Conservation (phyloP, 306 rosid genomes). For the Prunus dulcis region DNA sequence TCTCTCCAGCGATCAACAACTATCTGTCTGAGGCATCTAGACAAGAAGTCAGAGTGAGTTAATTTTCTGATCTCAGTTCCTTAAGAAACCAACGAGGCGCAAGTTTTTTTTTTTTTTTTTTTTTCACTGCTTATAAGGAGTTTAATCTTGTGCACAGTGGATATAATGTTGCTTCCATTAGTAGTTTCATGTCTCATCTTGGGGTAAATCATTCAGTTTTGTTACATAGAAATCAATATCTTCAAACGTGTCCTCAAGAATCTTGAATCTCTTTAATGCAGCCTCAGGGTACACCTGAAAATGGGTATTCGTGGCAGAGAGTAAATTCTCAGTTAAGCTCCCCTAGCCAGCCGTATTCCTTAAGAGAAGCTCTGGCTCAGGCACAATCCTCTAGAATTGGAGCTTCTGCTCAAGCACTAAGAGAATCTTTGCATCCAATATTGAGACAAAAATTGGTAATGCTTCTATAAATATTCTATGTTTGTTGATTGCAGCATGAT, state of each 20-base stretch:
- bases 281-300: slow-evolving; percentile 99
- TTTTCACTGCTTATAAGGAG: background rate
- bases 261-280: slow-evolving; percentile 42
- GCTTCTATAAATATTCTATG: background rate
- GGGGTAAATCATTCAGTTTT: slow-evolving; percentile 1
- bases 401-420: slow-evolving; percentile 95
- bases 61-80: slow-evolving; percentile 15
- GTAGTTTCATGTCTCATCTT: background rate
- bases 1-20: slow-evolving; percentile 93
- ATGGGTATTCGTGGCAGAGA: slow-evolving; percentile 91
- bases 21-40: slow-evolving; percentile 97
- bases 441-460: slow-evolving; percentile 95
- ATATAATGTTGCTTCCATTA: background rate
- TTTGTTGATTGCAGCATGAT: background rate
- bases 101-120: slow-evolving; percentile 16
- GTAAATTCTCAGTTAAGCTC: slow-evolving; percentile 95
- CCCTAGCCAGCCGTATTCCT: slow-evolving; percentile 97
- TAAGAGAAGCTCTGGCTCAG: slow-evolving; percentile 98
- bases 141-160: background rate
- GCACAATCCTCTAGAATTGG: slow-evolving; percentile 99
- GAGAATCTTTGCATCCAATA: slow-evolving; percentile 95
- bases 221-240: background rate
- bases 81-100: background rate
- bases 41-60: slow-evolving; percentile 94
- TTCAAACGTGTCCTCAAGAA: background rate